Evolutionary conservation across 495 filamentous ascomycete genomes (phyloP).

Genomic region (Neurospora sp.): DNA sequence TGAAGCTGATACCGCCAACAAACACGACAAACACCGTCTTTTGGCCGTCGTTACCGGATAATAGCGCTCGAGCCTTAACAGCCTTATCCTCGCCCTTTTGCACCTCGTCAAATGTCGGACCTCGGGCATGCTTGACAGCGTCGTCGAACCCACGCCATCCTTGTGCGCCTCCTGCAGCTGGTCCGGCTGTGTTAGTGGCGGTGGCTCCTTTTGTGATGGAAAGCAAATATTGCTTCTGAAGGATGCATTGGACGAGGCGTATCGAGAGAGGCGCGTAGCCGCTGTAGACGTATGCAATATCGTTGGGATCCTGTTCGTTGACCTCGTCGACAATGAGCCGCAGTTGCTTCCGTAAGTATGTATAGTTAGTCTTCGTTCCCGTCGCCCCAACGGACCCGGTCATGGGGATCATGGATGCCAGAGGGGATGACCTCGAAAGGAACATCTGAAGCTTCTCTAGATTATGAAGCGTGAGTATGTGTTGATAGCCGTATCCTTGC

Average conservation of each 20-base stretch:
- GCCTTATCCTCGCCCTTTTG: conserved; percentile 94
- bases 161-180: conserved; percentile 50
- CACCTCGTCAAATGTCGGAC: conserved; percentile 80
- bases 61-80: conserved; percentile 72
- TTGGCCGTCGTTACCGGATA: conserved; percentile 61
- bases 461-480: conserved; percentile 77
- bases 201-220: conserved; percentile 52
- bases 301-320: conserved; percentile 90
- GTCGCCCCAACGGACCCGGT: conserved; percentile 39
- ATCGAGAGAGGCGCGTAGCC: conserved; percentile 92
- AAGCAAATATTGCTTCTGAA: conserved; percentile 79
- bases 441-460: conserved; percentile 86
- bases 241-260: conserved; percentile 85
- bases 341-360: conserved; percentile 72
- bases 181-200: conserved; percentile 35
- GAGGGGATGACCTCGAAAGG: conserved; percentile 57
- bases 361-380: conserved; percentile 80
- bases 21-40: conserved; percentile 91
- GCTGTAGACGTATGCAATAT: conserved; percentile 94
- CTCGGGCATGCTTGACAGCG: conserved; percentile 70
- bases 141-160: conserved; percentile 92
- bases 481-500: conserved; percentile 91
- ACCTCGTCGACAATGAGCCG: conserved; percentile 92
- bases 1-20: conserved; percentile 86
- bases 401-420: conserved; percentile 61